phyloP scores from a whole-genome alignment of 495 filamentous ascomycete genomes.

The Tuber brumale region DNA sequence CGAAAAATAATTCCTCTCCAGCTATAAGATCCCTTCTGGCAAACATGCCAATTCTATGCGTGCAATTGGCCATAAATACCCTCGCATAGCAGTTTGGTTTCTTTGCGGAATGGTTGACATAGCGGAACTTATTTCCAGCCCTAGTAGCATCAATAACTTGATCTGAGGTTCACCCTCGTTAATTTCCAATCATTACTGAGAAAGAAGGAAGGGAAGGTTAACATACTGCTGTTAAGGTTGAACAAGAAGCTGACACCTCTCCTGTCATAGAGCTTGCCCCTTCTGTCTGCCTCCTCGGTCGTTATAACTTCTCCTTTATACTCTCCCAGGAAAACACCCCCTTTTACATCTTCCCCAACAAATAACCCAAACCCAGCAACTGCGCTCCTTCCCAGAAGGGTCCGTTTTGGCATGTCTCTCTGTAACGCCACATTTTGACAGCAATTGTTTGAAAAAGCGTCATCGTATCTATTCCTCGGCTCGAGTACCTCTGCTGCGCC shows the following conservation, averaged over 20 bases:
- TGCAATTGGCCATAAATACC: conserved; percentile 58
- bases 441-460: conserved; percentile 47
- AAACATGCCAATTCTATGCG: conserved; percentile 62
- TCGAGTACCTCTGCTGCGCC: conserved; percentile 58
- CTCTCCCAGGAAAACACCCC: conserved; percentile 60
- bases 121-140: conserved; percentile 53
- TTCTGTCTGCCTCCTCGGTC: conserved; percentile 57
- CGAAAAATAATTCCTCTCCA: conserved; percentile 66
- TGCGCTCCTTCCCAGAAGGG: conserved; percentile 57
- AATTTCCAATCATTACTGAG: conserved; percentile 48
- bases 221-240: conserved; percentile 47
- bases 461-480: conserved; percentile 53
- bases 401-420: conserved; percentile 53
- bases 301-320: conserved; percentile 67
- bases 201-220: conserved; percentile 31
- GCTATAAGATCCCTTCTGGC: conserved; percentile 53
- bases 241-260: conserved; percentile 60
- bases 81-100: conserved; percentile 52
- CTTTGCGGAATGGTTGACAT: conserved; percentile 60
- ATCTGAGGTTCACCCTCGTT: conserved; percentile 11
- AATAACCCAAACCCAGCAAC: conserved; percentile 63
- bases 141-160: conserved; percentile 48
- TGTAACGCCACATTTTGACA: conserved; percentile 62
- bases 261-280: conserved; percentile 58
- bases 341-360: conserved; percentile 54